Percentiles rank a stretch among this genome's conserved stretches.
phyloP scores from a whole-genome alignment of 129 eudicot genomes.

The Deinandra increscens region DNA sequence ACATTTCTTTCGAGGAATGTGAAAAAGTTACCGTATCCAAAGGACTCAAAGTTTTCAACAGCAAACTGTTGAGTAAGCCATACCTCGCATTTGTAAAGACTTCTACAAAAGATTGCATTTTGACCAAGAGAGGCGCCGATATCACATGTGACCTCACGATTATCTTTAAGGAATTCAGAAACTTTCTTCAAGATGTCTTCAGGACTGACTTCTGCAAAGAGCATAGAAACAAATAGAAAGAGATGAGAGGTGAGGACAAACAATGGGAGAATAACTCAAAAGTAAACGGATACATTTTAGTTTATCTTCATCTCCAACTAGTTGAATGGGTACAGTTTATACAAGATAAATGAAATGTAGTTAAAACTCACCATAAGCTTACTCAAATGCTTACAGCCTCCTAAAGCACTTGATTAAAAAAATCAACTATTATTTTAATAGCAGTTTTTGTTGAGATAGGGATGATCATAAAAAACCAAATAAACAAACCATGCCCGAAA shows the following conservation, averaged over 20 bases:
- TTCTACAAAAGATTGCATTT: conserved; percentile 39
- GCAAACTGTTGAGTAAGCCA: conserved; percentile 70
- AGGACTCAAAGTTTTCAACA: conserved; percentile 59
- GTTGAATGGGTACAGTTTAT: no score
- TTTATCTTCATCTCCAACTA: no score
- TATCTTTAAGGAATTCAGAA: conserved; percentile 47
- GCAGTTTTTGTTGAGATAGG: no score
- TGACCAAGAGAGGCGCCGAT: conserved; percentile 38
- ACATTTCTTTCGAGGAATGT: conserved; percentile 58
- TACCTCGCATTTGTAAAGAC: conserved; percentile 58
- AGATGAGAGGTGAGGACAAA: background rate
- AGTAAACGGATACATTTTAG: background rate
- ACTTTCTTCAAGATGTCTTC: conserved; percentile 64
- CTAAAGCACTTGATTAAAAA: no score
- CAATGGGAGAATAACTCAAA: conserved; percentile 6
- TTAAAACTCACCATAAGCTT: no score
- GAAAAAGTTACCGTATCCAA: conserved; percentile 78
- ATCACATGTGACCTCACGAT: conserved; percentile 24
- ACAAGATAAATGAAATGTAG: no score
- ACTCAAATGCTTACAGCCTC: no score
- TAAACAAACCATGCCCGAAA: background rate
- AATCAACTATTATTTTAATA: no score
- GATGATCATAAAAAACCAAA: no score
- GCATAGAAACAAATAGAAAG: conserved; percentile 4
- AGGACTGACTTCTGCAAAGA: conserved; percentile 47